Evolutionary conservation across 495 filamentous ascomycete species (phyloP).

Genomic region (Xylaria longipes): DNA sequence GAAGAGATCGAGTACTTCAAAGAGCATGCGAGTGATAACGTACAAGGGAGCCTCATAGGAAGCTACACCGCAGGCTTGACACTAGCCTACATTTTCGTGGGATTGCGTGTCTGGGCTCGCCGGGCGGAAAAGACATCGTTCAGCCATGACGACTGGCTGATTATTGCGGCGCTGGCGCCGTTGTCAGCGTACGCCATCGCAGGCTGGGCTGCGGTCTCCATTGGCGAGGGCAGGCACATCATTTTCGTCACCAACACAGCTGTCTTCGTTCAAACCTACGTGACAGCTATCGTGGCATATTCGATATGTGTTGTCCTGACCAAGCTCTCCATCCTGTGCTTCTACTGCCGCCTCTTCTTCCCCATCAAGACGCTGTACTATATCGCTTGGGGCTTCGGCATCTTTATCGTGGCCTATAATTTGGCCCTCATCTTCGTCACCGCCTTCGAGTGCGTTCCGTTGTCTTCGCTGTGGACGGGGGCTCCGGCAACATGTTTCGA

Average conservation of each 20-base stretch:
- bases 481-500: neutral
- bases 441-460: neutral
- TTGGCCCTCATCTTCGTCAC: neutral
- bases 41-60: neutral
- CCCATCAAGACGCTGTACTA: neutral
- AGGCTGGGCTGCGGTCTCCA: neutral
- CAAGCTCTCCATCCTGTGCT: conserved; percentile 1
- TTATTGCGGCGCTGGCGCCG: neutral
- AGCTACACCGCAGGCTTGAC: neutral
- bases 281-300: neutral
- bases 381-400: neutral
- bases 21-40: neutral
- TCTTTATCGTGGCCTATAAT: conserved; percentile 5
- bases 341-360: conserved; percentile 13
- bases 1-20: neutral
- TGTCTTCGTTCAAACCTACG: neutral
- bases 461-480: conserved; percentile 5
- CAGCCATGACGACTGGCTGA: neutral
- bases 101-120: neutral
- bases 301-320: neutral
- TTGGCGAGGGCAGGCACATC: conserved; percentile 9
- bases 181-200: conserved; percentile 4
- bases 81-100: neutral
- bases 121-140: neutral
- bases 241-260: conserved; percentile 7